Conservation (phyloP, 1,139 yeast genomes). For the Arxiozyma slooffiae region DNA sequence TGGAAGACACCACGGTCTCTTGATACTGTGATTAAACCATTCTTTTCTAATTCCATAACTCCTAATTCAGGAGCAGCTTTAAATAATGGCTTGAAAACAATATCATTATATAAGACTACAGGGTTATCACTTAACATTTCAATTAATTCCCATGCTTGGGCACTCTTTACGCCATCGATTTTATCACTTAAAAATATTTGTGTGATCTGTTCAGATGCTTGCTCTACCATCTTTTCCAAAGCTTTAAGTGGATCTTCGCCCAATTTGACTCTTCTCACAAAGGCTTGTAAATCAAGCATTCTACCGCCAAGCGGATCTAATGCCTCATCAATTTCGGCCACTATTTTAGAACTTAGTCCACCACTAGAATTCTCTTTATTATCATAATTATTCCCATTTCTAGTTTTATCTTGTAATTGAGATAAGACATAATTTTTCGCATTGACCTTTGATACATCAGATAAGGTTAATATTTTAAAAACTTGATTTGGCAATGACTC, state of each 20-base stretch:
- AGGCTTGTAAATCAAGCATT: slow-evolving; percentile 85
- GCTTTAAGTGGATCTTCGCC: slow-evolving; percentile 82
- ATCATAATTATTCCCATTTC: slow-evolving; percentile 13
- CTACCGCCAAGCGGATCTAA: slow-evolving; percentile 84
- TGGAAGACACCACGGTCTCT: slow-evolving; percentile 68
- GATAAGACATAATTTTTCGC: slow-evolving; percentile 63
- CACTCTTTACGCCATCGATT: slow-evolving; percentile 49
- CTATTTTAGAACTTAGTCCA: slow-evolving; percentile 12
- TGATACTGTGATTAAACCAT: slow-evolving; percentile 59
- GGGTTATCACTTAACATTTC: slow-evolving; percentile 48
- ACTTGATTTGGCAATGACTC: slow-evolving; percentile 78
- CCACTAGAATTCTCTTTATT: slow-evolving; percentile 7
- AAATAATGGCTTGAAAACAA: slow-evolving; percentile 54
- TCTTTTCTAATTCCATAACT: slow-evolving; percentile 63
- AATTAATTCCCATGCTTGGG: slow-evolving; percentile 84
- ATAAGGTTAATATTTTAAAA: slow-evolving; percentile 60
- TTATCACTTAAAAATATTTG: slow-evolving; percentile 60
- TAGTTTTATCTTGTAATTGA: slow-evolving; percentile 38
- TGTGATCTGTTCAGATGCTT: slow-evolving; percentile 79
- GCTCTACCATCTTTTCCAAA: slow-evolving; percentile 64
- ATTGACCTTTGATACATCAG: slow-evolving; percentile 69
- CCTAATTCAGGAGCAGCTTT: slow-evolving; percentile 48
- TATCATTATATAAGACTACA: slow-evolving; percentile 40
- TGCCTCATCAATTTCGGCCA: slow-evolving; percentile 41
- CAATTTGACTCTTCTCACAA: slow-evolving; percentile 73